Percentiles rank a stretch among this genome's conserved stretches.
Conservation (phyloP, 169 alveolate genomes). For the Besnoitia besnoiti region DNA sequence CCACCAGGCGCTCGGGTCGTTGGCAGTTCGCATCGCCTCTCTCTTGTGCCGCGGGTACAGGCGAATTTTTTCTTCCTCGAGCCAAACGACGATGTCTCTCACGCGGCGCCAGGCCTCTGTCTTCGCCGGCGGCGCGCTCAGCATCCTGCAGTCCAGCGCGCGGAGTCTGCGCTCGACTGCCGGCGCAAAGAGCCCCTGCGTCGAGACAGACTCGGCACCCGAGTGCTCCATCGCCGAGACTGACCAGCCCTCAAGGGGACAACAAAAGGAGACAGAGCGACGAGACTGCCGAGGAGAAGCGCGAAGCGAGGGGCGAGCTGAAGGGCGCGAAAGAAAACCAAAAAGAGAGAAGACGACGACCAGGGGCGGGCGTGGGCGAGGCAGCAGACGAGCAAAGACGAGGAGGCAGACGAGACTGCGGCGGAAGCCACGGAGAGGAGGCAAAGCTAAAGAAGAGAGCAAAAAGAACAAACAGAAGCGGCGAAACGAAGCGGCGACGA, state of each 20-base stretch:
- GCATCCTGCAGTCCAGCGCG: not conserved
- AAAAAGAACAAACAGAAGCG: too few species aligned
- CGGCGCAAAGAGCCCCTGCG: too few species aligned
- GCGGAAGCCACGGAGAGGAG: not conserved
- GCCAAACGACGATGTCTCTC: conserved; percentile 9
- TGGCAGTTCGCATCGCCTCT: not conserved
- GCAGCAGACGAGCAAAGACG: not conserved
- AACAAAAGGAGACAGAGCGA: too few species aligned
- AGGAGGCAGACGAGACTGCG: not conserved
- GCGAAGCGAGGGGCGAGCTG: not conserved
- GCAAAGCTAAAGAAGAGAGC: not conserved
- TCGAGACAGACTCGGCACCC: too few species aligned
- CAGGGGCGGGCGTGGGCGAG: not conserved
- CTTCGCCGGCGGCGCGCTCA: not conserved
- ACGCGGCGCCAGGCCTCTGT: not conserved
- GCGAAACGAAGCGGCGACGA: too few species aligned
- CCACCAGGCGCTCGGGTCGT: not conserved
- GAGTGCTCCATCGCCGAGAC: not conserved
- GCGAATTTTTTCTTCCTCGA: conserved; percentile 36
- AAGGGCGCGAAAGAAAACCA: not conserved
- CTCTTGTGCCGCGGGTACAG: not conserved
- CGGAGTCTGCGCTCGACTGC: not conserved
- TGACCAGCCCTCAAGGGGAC: too few species aligned
- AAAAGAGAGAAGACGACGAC: not conserved
- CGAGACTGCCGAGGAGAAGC: not conserved